Evolutionary conservation across 1,139 yeast species (phyloP).

Genomic region (Pichia sp.): DNA sequence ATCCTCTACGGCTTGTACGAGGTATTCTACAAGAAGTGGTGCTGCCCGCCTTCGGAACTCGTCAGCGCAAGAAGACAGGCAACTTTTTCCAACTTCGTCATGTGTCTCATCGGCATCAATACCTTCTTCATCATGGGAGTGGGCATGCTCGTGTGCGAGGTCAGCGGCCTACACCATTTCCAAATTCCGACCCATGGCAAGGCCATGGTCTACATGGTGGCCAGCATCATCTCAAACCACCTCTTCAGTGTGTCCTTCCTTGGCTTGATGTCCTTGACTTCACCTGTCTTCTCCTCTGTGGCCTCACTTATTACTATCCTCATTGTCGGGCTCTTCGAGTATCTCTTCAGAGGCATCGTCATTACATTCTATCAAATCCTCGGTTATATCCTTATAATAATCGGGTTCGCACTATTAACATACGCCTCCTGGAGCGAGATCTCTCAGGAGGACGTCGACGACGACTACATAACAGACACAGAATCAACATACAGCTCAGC

Average conservation of each 20-base stretch:
- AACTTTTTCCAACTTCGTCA: constrained; percentile 53
- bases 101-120: constrained; percentile 55
- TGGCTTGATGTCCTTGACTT: constrained; percentile 76
- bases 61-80: constrained; percentile 55
- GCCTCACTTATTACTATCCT: constrained; percentile 76
- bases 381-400: constrained; percentile 56
- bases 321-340: constrained; percentile 75
- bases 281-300: constrained; percentile 82
- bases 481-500: constrained; percentile 25
- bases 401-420: constrained; percentile 67
- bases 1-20: constrained; percentile 81
- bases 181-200: constrained; percentile 45
- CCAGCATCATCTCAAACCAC: constrained; percentile 60
- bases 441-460: constrained; percentile 58
- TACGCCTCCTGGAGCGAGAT: constrained; percentile 74
- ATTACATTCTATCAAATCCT: constrained; percentile 47
- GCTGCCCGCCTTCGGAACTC: constrained; percentile 66
- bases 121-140: constrained; percentile 52
- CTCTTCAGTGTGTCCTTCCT: constrained; percentile 70
- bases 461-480: constrained; percentile 35
- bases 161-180: constrained; percentile 57
- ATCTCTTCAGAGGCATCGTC: constrained; percentile 59
- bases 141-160: constrained; percentile 47
- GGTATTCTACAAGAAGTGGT: constrained; percentile 69
- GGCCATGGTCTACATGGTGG: constrained; percentile 44